Base-by-base conservation (phyloP, 1,139 yeast species). In the Kodamaea derodonti region DNA sequence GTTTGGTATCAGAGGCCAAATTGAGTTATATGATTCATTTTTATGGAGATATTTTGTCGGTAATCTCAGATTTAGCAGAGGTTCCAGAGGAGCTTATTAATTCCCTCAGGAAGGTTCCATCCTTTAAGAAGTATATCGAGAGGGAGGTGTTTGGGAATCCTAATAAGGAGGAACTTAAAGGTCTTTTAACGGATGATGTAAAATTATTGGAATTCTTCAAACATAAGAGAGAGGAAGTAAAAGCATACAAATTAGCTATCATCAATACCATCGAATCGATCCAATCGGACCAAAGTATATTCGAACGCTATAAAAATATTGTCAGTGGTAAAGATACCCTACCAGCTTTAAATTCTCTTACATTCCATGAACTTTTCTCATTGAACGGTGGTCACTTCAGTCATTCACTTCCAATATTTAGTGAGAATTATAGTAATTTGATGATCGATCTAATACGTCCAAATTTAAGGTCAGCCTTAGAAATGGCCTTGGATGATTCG, bases 1-100 rank as follows among this genome's bases (percentile, higher is more conserved):
- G 74, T 12, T 60, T 75, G 33, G 59, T 73, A 7, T 57, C 75
- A 12, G 71, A 75, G 30, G 59, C 85, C 43, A 80, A 79, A 46
- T 65, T 83, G 40, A 62, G 80, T 18, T 69, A 79, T 47, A 80
- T 85, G 86, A 70, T 80, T 4, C 83, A 81, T 49, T 84, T 77
- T 52, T 84, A 75, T 50, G 79, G 76, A 39, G 24, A 38, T 8
- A 31, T 31, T n/a, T 18, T 18, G 16, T 32, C 15, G 24, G n/a
- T 12, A 6, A 18, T 18, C 22, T 18, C 22, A 18, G 9, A 7
- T 9, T 7, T 9, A 6, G 9, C 22, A 6, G 9, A 6, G 9
- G 9, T 18, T 7, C 22, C 22, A 18, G 9, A 6, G 9, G 9
- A 18, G 9, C 6, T 18, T 37, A 36, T 47, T 4, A 52, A 48